A percentile compares a stretch with the other conserved stretches of the same genome.
These are phyloP conservation scores for Tricholoma hemisulphureum DNA, from an alignment of 768 basidiomycete genomes.

Conservation along the genomic window DNA sequence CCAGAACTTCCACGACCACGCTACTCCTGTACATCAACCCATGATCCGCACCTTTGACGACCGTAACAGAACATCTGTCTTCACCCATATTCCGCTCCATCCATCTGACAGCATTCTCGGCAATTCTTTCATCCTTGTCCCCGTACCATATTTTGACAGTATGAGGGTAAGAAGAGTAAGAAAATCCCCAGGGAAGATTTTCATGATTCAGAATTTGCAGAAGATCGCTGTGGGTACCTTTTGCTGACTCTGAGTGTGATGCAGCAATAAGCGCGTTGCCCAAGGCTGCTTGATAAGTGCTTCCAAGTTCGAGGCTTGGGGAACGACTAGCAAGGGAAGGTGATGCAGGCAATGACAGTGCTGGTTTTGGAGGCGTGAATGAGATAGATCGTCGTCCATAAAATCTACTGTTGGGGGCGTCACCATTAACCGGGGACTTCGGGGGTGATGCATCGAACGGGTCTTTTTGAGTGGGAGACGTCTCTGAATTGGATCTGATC, in stretches of 20 bases:
- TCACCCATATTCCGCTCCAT: conserved; percentile 84
- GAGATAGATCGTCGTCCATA: conserved; percentile 73
- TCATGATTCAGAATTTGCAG: conserved; percentile 90
- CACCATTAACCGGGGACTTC: conserved; percentile 32
- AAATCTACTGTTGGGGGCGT: conserved; percentile 40
- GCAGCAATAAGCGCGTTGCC: conserved; percentile 90
- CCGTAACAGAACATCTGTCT: conserved; percentile 71
- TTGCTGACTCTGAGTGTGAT: conserved; percentile 91
- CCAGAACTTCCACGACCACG: conserved; percentile 83
- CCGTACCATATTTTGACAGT: conserved; percentile 89
- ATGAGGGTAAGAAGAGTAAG: conserved; percentile 76
- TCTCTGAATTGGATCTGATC: conserved; percentile 34
- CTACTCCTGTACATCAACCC: conserved; percentile 89
- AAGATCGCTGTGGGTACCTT: conserved; percentile 88
- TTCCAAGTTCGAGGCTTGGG: conserved; percentile 32
- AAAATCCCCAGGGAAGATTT: conserved; percentile 87
- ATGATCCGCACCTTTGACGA: conserved; percentile 88
- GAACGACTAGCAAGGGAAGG: conserved; percentile 44
- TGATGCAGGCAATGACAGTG: conserved; percentile 47
- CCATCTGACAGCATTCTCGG: conserved; percentile 87
- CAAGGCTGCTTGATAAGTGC: conserved; percentile 65
- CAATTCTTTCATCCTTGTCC: conserved; percentile 90
- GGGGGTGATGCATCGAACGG: conserved; percentile 29
- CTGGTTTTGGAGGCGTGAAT: conserved; percentile 51
- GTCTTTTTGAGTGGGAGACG: conserved; percentile 23